Conservation (phyloP, 78 protist genomes). For the Protostelium mycophagum region DNA sequence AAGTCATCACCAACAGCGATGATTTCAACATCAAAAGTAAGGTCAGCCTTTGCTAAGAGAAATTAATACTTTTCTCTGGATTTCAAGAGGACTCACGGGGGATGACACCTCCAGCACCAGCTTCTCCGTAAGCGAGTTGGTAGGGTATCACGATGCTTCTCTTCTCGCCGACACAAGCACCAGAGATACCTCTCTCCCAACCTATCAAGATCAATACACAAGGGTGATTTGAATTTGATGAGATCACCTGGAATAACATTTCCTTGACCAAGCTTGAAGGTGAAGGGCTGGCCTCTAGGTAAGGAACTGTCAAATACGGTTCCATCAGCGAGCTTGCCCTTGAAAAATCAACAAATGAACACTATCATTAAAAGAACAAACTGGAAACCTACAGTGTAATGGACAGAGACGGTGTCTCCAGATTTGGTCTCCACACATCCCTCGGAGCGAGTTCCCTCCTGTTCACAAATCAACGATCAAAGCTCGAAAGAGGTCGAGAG, state of each 20-base stretch:
- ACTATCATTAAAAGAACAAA: no score
- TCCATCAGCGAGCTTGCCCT: constrained; percentile 50
- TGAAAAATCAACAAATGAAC: no score
- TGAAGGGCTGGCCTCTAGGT: constrained; percentile 22
- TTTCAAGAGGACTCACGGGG: neutral
- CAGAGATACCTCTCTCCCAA: constrained; percentile 22
- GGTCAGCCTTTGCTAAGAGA: constrained; percentile 35
- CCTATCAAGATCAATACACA: constrained; percentile 1
- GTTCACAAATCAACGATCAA: neutral
- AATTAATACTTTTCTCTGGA: neutral
- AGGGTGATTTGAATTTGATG: neutral
- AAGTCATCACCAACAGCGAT: no score
- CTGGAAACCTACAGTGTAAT: neutral
- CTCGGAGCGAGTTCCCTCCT: neutral
- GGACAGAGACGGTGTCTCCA: neutral
- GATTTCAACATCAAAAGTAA: constrained; percentile 17
- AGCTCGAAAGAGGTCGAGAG: neutral
- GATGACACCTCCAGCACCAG: constrained; percentile 14
- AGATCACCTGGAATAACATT: constrained; percentile 22
- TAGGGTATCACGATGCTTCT: constrained; percentile 29
- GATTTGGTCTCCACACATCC: neutral
- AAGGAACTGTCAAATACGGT: constrained; percentile 36
- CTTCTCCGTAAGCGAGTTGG: constrained; percentile 55
- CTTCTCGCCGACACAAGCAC: constrained; percentile 39
- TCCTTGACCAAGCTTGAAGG: constrained; percentile 30